A percentile compares a stretch with the other conserved stretches of the same genome.
Conservation (phyloP, 495 filamentous ascomycete species). For the Neurospora sp. region DNA sequence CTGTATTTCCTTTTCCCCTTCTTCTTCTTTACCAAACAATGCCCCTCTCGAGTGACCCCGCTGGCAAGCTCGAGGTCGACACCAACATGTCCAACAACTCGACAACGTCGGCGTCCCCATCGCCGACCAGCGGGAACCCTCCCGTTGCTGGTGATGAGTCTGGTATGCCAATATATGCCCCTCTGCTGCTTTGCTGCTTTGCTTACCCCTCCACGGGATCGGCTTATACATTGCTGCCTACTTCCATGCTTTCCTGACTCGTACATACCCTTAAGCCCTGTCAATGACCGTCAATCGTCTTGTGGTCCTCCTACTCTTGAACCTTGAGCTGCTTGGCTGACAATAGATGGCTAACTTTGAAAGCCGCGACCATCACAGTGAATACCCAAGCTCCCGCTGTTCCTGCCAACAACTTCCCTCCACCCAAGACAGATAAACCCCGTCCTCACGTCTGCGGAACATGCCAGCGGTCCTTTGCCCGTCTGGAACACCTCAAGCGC, state of each 20-base stretch:
- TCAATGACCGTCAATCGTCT: neutral
- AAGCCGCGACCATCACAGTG: conserved; percentile 43
- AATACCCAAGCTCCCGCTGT: conserved; percentile 35
- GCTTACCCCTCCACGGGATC: neutral
- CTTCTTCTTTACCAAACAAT: conserved; percentile 14
- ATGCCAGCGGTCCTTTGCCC: conserved; percentile 85
- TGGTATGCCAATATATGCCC: conserved; percentile 16
- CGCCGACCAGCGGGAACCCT: conserved; percentile 12
- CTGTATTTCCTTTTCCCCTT: too few relatives aligned
- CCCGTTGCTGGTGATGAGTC: conserved; percentile 22
- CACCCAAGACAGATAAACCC: conserved; percentile 94
- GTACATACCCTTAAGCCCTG: neutral
- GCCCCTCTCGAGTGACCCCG: conserved; percentile 23
- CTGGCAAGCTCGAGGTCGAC: conserved; percentile 18
- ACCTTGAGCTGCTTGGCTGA: neutral
- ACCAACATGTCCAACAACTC: conserved; percentile 22
- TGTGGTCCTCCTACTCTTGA: neutral
- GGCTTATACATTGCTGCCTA: neutral
- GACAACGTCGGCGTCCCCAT: conserved; percentile 13
- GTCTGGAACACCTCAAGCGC: conserved; percentile 93
- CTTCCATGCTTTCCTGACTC: neutral
- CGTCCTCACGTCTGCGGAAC: conserved; percentile 91
- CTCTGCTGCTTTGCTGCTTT: neutral
- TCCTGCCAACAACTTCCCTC: conserved; percentile 42
- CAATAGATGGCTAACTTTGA: conserved; percentile 3